These are phyloP conservation scores for Physcomitrellopsis africana DNA, from an alignment of 225 moss, liverwort and hornwort species.

Conservation along the genomic window DNA sequence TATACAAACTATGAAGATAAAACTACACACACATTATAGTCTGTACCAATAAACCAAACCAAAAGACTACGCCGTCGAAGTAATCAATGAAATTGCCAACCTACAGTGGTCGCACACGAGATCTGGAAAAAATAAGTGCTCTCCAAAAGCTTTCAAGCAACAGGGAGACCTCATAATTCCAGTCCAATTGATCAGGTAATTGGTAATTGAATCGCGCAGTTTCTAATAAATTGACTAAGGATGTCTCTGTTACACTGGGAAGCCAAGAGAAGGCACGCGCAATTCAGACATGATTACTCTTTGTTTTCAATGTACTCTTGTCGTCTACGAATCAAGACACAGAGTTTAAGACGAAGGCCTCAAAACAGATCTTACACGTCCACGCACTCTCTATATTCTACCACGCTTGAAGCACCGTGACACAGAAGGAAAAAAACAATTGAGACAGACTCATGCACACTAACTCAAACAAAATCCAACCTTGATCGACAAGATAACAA, in stretches of 20 bases:
- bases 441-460: slow-evolving; percentile 5
- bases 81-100: slow-evolving; percentile 10
- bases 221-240: slow-evolving; percentile 15
- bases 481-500: not conserved
- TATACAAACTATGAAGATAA: slow-evolving; percentile 14
- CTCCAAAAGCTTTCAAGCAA: slow-evolving; percentile 6
- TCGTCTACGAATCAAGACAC: slow-evolving; percentile 25
- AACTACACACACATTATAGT: slow-evolving; percentile 15
- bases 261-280: slow-evolving; percentile 18
- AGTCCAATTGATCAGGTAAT: slow-evolving; percentile 12
- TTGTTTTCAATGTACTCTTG: not conserved
- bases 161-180: not conserved
- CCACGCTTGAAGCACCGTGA: not conserved
- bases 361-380: slow-evolving; percentile 32
- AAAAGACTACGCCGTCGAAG: slow-evolving; percentile 13
- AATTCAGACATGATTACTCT: slow-evolving; percentile 14
- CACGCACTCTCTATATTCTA: not conserved
- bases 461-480: not conserved
- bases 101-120: slow-evolving; percentile 19
- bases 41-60: slow-evolving; percentile 12
- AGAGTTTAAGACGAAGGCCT: slow-evolving; percentile 27
- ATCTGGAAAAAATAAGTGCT: slow-evolving; percentile 14
- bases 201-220: slow-evolving; percentile 8
- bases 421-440: not conserved
- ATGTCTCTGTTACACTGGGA: slow-evolving; percentile 26